phyloP scores from a whole-genome alignment of 2,329 filamentous ascomycete species.

The Alternaria triticimaculans region DNA sequence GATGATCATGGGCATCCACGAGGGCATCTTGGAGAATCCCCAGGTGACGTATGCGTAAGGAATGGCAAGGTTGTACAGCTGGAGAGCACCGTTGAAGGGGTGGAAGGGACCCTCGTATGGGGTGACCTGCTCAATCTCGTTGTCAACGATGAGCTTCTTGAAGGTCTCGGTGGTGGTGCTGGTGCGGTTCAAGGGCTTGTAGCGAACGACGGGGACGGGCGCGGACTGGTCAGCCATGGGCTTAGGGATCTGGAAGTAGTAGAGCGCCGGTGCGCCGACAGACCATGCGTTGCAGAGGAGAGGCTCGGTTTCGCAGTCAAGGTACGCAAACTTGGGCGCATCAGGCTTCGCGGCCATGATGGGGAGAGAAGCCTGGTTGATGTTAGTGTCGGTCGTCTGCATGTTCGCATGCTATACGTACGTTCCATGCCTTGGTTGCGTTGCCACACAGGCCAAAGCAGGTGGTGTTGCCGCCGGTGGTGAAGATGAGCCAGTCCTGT shows the following conservation, averaged over 20 bases:
- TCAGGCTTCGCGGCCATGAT: conserved; percentile 67
- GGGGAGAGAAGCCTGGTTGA: conserved; percentile 63
- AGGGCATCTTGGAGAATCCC: conserved; percentile 65
- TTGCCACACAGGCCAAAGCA: conserved; percentile 74
- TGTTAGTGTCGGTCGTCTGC: conserved; percentile 4
- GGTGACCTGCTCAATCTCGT: conserved; percentile 59
- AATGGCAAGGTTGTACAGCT: conserved; percentile 66
- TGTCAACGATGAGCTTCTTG: conserved; percentile 65
- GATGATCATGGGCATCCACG: conserved; percentile 78
- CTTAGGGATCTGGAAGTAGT: conserved; percentile 67
- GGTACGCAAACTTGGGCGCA: conserved; percentile 69
- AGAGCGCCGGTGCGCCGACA: conserved; percentile 67
- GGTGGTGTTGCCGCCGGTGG: conserved; percentile 79
- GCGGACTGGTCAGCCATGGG: conserved; percentile 68
- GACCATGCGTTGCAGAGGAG: conserved; percentile 79
- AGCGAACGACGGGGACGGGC: conserved; percentile 68
- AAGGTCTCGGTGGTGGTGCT: conserved; percentile 70
- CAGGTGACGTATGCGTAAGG: conserved; percentile 73
- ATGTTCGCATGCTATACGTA: conserved; percentile 36
- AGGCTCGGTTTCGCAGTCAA: conserved; percentile 77
- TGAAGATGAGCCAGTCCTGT: conserved; percentile 77
- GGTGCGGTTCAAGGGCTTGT: conserved; percentile 72
- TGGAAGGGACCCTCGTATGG: conserved; percentile 74
- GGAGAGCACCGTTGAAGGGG: conserved; percentile 73
- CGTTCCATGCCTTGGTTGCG: conserved; percentile 67